phyloP scores from a whole-genome alignment of 1,284 basidiomycete genomes.

The Takashimella tepidaria region DNA sequence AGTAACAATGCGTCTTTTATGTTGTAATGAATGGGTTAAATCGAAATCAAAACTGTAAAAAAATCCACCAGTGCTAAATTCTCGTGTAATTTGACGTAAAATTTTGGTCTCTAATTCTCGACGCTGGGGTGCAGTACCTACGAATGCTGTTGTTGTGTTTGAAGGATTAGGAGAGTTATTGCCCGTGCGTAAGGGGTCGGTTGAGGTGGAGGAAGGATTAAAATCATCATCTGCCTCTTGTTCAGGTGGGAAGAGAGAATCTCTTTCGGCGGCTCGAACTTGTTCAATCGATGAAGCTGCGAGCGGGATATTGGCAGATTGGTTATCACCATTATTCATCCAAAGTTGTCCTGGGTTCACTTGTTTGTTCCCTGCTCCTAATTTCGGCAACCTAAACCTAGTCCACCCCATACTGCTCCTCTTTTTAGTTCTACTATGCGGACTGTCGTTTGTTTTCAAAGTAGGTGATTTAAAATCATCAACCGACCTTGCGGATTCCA shows the following conservation, averaged over 20 bases:
- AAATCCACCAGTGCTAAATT: slow-evolving; percentile 44
- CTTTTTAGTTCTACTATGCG: slow-evolving; percentile 16
- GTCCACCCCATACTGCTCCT: slow-evolving; percentile 26
- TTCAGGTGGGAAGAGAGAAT: not conserved
- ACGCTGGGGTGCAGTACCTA: slow-evolving; percentile 28
- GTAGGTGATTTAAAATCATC: not conserved
- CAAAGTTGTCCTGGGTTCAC: not conserved
- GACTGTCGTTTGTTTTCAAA: not conserved
- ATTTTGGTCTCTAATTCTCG: slow-evolving; percentile 47
- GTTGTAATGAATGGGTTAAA: slow-evolving; percentile 51
- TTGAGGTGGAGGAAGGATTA: not conserved
- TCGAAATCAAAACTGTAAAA: slow-evolving; percentile 52
- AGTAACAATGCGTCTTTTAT: slow-evolving; percentile 44
- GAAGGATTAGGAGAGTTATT: not conserved
- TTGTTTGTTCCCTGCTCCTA: slow-evolving; percentile 6
- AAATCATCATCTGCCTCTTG: not conserved
- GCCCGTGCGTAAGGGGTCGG: not conserved
- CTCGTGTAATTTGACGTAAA: slow-evolving; percentile 41
- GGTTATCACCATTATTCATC: not conserved
- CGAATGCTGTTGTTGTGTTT: not conserved
- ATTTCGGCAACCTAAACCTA: slow-evolving; percentile 29
- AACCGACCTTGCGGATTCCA: not conserved
- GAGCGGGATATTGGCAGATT: not conserved
- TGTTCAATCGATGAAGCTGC: not conserved
- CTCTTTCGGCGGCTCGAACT: not conserved